A percentile compares a stretch with the other conserved stretches of the same genome.
Evolutionary conservation across 2,329 filamentous ascomycete species (phyloP).

Genomic region (Talaromyces piceae): DNA sequence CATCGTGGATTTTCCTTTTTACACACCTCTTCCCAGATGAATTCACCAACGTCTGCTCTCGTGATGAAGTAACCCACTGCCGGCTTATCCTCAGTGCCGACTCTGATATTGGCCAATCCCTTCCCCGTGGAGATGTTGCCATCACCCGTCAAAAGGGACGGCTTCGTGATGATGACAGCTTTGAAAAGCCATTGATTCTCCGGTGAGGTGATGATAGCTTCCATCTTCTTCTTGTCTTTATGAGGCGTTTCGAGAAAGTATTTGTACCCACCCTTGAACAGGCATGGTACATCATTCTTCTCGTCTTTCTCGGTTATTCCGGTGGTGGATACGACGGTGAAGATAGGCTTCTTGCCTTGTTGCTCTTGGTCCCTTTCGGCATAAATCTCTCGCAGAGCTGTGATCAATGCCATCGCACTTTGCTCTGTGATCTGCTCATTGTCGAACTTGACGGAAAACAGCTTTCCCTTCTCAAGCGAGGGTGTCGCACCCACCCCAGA

Average conservation of each 20-base stretch:
- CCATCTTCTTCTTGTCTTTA: constrained; percentile 31
- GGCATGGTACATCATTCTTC: constrained; percentile 22
- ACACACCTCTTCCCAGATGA: constrained; percentile 25
- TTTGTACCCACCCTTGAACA: constrained; percentile 26
- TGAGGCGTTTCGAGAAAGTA: constrained; percentile 26
- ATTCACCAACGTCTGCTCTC: constrained; percentile 28
- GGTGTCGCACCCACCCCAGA: constrained; percentile 40
- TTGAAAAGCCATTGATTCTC: constrained; percentile 12
- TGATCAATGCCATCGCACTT: constrained; percentile 21
- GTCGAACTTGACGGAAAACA: constrained; percentile 23
- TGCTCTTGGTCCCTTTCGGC: constrained; percentile 7
- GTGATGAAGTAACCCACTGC: constrained; percentile 28
- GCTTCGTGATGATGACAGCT: constrained; percentile 24
- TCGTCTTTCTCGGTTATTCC: constrained; percentile 19
- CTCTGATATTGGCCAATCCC: constrained; percentile 19
- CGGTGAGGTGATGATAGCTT: constrained; percentile 19
- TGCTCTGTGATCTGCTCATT: constrained; percentile 29
- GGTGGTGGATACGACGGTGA: constrained; percentile 28
- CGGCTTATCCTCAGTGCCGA: constrained; percentile 22
- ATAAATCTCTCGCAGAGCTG: constrained; percentile 17
- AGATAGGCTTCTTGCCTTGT: constrained; percentile 14
- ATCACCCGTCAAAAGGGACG: constrained; percentile 25
- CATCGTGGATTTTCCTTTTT: constrained; percentile 13
- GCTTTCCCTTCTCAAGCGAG: constrained; percentile 15
- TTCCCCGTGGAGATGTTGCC: constrained; percentile 18